Evolutionary conservation across 1,284 basidiomycete species (phyloP).

Genomic region (Ganoderma boninense): DNA sequence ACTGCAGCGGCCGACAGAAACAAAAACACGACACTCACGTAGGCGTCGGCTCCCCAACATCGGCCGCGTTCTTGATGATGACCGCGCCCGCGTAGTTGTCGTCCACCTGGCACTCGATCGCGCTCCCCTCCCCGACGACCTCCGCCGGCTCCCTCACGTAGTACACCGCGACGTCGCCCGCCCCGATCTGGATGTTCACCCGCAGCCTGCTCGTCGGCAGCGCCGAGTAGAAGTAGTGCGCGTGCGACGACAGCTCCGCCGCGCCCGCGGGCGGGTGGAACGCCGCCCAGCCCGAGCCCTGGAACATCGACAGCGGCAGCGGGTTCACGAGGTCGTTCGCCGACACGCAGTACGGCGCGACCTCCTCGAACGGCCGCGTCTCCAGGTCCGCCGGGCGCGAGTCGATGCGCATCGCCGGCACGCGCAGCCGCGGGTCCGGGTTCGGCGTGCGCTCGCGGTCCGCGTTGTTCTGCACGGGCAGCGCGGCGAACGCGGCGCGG

Average conservation of each 20-base stretch:
- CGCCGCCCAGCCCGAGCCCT: slow-evolving; percentile 88
- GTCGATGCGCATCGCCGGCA: slow-evolving; percentile 80
- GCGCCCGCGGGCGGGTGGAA: slow-evolving; percentile 68
- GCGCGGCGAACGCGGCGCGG: slow-evolving; percentile 32
- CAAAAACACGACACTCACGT: slow-evolving; percentile 55
- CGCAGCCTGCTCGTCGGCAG: slow-evolving; percentile 80
- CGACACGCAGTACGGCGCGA: slow-evolving; percentile 88
- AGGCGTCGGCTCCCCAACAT: slow-evolving; percentile 57
- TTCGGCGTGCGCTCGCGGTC: slow-evolving; percentile 26
- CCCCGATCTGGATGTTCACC: slow-evolving; percentile 76
- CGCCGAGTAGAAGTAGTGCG: slow-evolving; percentile 91
- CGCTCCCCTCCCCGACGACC: slow-evolving; percentile 63
- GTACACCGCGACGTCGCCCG: slow-evolving; percentile 84
- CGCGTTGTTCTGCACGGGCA: slow-evolving; percentile 30
- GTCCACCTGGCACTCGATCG: slow-evolving; percentile 87
- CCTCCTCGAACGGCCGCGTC: slow-evolving; percentile 76
- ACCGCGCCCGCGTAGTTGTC: slow-evolving; percentile 75
- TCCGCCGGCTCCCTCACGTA: slow-evolving; percentile 70
- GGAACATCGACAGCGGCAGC: slow-evolving; percentile 87
- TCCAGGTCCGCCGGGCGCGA: slow-evolving; percentile 68
- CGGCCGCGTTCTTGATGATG: slow-evolving; percentile 68
- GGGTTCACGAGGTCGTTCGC: slow-evolving; percentile 97
- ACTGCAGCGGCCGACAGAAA: slow-evolving; percentile 13
- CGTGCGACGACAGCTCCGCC: slow-evolving; percentile 57
- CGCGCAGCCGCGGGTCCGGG: slow-evolving; percentile 52